Evolutionary conservation across 495 filamentous ascomycete species (phyloP), one percentile per base, ranked within the genome.

Genomic region (Penicillium coffeae): DNA sequence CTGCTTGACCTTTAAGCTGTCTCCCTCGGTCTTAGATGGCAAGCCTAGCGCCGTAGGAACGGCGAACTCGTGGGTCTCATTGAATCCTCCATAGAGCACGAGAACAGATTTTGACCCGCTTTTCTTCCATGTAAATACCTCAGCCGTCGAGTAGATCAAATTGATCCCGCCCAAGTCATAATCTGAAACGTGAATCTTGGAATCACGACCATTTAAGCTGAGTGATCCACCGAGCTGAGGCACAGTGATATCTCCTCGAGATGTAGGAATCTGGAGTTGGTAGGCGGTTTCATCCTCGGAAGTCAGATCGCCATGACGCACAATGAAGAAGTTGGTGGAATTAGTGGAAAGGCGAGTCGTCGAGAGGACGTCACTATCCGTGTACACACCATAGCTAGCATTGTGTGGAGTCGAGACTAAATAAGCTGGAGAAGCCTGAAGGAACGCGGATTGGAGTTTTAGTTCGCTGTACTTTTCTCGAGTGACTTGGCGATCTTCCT

Each of bases 401-500:
- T 38, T 38, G 35, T 38, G n/a, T 1, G 35, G 35, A 8, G 14
- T n/a, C 8, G 35, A 38, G 35, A 12, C 1, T 8, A 38, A 16
- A 6, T 38, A 38, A 38, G 35, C 35, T 1, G 35, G 8, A 14
- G 35, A 38, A 3, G 35, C 35, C 8, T 38, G 35, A 16, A 38
- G 35, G 1, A 38, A 38, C 8, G n/a, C 35, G 3, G 35, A n/a
- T 16, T 38, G 35, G 14, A 38, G 35, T 16, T 38, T 38, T 6
- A 38, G 2, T 16, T 38, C 35, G 8, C n/a, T 38, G 35, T 38
- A 38, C 8, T 38, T 38, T 14, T 38, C 35, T 6, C 35, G 35
- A 15, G 8, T 15, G 16, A 54, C 32, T 34, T 46, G 32, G 32
- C 33, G 20, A 46, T 36, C 42, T 45, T 10, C 12, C n/a, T n/a